Base-by-base conservation (phyloP, 176 grass and related monocot genomes). In the Cocos nucifera region DNA sequence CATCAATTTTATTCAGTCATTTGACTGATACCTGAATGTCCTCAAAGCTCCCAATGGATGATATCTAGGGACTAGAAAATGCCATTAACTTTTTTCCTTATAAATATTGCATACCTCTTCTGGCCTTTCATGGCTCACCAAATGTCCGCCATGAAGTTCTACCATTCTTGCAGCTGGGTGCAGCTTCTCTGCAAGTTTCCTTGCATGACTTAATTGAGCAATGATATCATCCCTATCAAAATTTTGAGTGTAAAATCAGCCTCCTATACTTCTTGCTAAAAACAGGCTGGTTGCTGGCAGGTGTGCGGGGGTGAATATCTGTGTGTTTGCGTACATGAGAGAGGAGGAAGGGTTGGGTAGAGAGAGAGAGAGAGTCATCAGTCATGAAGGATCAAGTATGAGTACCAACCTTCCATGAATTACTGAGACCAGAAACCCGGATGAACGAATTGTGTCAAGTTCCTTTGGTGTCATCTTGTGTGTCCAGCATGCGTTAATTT, bases 401-500 rank as follows among this genome's bases (percentile, higher is more conserved):
- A 15, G 53, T 14, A 22, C 69, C 35, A 49, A 92, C 88, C 83
- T 92, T 51, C 88, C 88, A 70, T 93, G 88, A 71, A 93, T 76
- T 49, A 93, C 39, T 66, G 85, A 74, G 70, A 87, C 59, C 53
- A 79, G 73, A 75, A 93, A 72, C 53, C 88, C 79, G 15, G 80
- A 64, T 50, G 78, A 87, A 19, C 80, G 66, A 50, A 93, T 87
- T 49, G 3, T 79, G 17, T 87, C 74, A 12, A 93, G 75, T 58
- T 87, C 83, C 69, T 69, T 68, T 6, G 29, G 8, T 55, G 65
- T 78, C 59, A 93, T 64, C 71, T 93, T 84, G 60, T 87, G 88
- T 22, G 77, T 81, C 88, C 83, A 87, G 39, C 83, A 93, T 48
- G 88, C 88, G 66, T 87, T 93, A 27, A 87, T 71, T 76, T 93